Conservation (phyloP, 2,329 filamentous ascomycete genomes). For the Lasiodiplodia sp. region DNA sequence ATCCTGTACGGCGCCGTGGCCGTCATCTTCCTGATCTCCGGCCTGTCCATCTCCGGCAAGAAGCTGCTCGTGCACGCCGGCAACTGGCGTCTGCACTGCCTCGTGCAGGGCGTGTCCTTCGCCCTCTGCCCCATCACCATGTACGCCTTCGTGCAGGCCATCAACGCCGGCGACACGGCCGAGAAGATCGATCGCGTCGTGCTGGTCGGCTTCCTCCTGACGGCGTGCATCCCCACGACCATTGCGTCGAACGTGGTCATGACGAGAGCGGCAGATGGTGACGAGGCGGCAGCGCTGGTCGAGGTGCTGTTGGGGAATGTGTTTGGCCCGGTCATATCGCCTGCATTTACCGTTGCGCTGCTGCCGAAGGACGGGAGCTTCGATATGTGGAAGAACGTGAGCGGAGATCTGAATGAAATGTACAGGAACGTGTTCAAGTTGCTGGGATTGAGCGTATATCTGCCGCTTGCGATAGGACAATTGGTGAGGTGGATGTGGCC, state of each 20-base stretch:
- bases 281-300: slow-evolving; percentile 28
- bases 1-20: slow-evolving; percentile 30
- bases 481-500: slow-evolving; percentile 26
- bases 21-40: slow-evolving; percentile 29
- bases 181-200: slow-evolving; percentile 22
- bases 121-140: slow-evolving; percentile 22
- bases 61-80: slow-evolving; percentile 26
- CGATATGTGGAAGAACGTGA: slow-evolving; percentile 16
- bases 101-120: slow-evolving; percentile 29
- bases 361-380: slow-evolving; percentile 16
- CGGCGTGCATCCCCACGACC: slow-evolving; percentile 29
- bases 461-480: slow-evolving; percentile 26
- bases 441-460: slow-evolving; percentile 27
- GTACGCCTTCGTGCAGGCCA: slow-evolving; percentile 22
- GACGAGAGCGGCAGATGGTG: slow-evolving; percentile 26
- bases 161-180: slow-evolving; percentile 17
- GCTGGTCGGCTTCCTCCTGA: slow-evolving; percentile 27
- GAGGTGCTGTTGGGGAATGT: slow-evolving; percentile 30
- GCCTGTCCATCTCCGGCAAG: slow-evolving; percentile 16
- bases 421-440: slow-evolving; percentile 27
- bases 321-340: slow-evolving; percentile 21
- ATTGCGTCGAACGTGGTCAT: slow-evolving; percentile 29
- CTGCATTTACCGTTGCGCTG: slow-evolving; percentile 28
- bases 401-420: slow-evolving; percentile 26
- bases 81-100: slow-evolving; percentile 28